Evolutionary conservation across 768 basidiomycete species (phyloP), one percentile per base, ranked within the genome.

Genomic region (Gymnopilus junonius): DNA sequence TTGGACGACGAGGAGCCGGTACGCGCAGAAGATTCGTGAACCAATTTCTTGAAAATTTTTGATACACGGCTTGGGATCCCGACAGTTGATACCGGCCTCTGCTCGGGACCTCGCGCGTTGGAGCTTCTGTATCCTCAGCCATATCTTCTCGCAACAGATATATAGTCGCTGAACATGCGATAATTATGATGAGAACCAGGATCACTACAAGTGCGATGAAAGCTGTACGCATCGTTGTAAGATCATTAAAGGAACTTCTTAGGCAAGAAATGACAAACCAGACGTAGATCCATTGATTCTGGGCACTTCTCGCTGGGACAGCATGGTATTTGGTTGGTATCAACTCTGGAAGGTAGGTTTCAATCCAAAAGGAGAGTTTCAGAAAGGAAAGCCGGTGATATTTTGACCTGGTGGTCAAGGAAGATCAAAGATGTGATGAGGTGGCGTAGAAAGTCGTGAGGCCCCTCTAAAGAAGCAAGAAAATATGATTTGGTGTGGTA

Each of bases 191-290:
- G 60, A 83, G 65, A 59, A 79, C 76, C 42, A 92, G 80, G 46
- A 77, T 72, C 37, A 89, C 83, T 40, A 91, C 79, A 39, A 91
- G 74, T 3, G 75, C 85, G 65, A 91, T 82, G 76, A 91, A 92
- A 11, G 82, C 89, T 83, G 64, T 57, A 55, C 40, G 12, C 53
- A 59, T 42, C 37, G 21, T 43, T 23, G 35, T 59, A 25, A 53
- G 20, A 42, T 54, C n/a, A 23, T 54, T 21, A 23, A 35, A 34
- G 21, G 21, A 31, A n/a, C 34, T 23, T 54, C 12, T n/a, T 5
- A 20, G 32, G 34, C 32, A 11, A 17, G 42, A 55, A 50, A 61
- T 4, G 23, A 68, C 81, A 39, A 72, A 85, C 85, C 85, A 53
- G 80, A 79, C 64, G 77, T 71, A 17, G 85, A 85, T 51, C 85